Evolutionary conservation across 805 yeast species (phyloP).

Genomic region (Hanseniaspora pseudoguilliermondii): DNA sequence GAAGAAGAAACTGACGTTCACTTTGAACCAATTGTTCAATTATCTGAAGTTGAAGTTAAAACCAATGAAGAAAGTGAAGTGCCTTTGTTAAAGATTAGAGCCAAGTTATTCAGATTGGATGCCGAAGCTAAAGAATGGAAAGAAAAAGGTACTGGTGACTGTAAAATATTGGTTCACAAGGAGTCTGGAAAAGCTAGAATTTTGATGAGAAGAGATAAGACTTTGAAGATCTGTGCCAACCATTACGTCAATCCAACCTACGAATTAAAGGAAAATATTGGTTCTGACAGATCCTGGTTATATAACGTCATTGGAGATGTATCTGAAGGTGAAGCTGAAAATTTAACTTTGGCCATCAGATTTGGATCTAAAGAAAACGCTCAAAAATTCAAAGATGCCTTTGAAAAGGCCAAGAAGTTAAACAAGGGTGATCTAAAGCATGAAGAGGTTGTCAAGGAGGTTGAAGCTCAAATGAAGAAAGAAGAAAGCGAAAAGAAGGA

Average conservation of each 20-base stretch:
- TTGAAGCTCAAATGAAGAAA: conserved; percentile 11
- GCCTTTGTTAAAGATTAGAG: conserved; percentile 72
- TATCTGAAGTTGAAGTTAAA: conserved; percentile 91
- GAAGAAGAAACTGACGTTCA: conserved; percentile 56
- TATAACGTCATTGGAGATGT: conserved; percentile 88
- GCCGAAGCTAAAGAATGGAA: conserved; percentile 88
- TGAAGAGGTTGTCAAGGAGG: conserved; percentile 1
- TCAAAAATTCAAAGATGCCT: conserved; percentile 84
- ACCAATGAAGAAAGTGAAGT: conserved; percentile 90
- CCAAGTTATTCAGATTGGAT: conserved; percentile 85
- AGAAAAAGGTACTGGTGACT: conserved; percentile 98
- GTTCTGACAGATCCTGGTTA: conserved; percentile 97
- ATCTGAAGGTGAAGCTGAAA: conserved; percentile 92
- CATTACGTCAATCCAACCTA: conserved; percentile 78
- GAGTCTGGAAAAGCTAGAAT: conserved; percentile 69
- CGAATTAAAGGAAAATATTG: conserved; percentile 80
- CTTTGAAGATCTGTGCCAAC: conserved; percentile 95
- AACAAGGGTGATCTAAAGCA: conserved; percentile 35
- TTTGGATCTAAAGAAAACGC: conserved; percentile 88
- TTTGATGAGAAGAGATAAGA: conserved; percentile 98
- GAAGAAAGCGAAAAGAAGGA: conserved; percentile 11
- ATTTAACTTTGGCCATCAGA: conserved; percentile 91
- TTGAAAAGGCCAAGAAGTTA: conserved; percentile 65
- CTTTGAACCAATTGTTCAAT: conserved; percentile 89
- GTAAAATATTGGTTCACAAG: conserved; percentile 86